These are phyloP conservation scores for Amoebophrya sp. DNA, from an alignment of 169 alveolate species.

Conservation along the genomic window DNA sequence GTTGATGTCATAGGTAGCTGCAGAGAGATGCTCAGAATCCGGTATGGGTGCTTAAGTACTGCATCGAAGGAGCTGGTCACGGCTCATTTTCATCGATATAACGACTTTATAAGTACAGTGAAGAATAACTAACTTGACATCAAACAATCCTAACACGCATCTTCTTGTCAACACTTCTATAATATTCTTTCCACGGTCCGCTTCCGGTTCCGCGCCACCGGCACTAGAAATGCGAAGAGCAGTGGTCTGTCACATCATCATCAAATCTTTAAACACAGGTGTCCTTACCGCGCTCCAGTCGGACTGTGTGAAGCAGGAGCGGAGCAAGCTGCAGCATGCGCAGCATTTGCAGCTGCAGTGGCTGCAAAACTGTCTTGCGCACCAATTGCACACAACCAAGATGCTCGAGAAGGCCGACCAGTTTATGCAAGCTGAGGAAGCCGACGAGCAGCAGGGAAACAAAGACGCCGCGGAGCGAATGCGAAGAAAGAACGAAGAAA, in stretches of 20 bases:
- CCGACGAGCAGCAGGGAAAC: neutral
- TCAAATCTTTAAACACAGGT: neutral
- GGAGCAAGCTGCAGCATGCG: neutral
- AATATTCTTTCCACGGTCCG: too few species aligned
- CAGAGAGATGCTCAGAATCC: too few species aligned
- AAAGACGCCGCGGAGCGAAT: neutral
- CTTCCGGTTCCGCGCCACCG: too few species aligned
- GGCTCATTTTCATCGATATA: neutral
- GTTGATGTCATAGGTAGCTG: too few species aligned
- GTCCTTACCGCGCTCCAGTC: neutral
- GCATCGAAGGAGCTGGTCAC: too few species aligned
- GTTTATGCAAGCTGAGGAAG: slow-evolving; percentile 8
- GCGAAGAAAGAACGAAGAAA: neutral
- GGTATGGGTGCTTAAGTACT: neutral
- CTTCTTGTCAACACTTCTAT: too few species aligned
- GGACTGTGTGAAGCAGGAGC: neutral
- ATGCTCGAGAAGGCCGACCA: slow-evolving; percentile 6
- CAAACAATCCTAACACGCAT: too few species aligned
- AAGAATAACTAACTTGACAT: too few species aligned
- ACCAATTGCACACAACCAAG: neutral
- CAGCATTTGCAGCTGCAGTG: neutral
- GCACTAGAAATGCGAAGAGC: too few species aligned
- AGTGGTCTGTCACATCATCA: too few species aligned
- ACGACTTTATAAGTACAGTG: neutral
- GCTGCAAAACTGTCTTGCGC: slow-evolving; percentile 1